phyloP scores from a whole-genome alignment of 2,329 filamentous ascomycete species.

The Penicillium sp. region DNA sequence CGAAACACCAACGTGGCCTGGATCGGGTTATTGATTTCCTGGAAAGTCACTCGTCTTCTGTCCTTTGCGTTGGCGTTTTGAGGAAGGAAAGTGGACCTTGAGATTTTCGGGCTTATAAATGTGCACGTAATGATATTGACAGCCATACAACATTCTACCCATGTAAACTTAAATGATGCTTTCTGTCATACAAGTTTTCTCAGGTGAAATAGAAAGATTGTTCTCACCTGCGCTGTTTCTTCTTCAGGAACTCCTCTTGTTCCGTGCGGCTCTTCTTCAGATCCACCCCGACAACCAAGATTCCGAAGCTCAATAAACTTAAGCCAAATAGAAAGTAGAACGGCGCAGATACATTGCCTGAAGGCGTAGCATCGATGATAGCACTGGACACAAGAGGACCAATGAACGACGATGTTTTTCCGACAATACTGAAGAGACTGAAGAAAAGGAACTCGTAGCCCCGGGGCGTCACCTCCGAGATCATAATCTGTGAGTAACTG shows the following conservation, averaged over 20 bases:
- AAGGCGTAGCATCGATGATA: not conserved
- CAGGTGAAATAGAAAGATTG: no score
- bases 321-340: not conserved
- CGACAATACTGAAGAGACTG: slow-evolving; percentile 65
- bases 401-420: slow-evolving; percentile 58
- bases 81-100: no score
- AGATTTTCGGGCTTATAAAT: no score
- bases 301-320: not conserved
- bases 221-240: not conserved
- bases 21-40: no score
- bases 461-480: slow-evolving; percentile 65
- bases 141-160: no score
- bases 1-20: no score
- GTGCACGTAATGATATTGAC: no score
- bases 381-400: not conserved
- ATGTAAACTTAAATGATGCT: no score
- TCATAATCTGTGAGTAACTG: slow-evolving; percentile 69
- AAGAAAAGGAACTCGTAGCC: slow-evolving; percentile 71
- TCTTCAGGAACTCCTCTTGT: not conserved
- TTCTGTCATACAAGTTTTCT: no score
- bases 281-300: not conserved
- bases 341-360: not conserved
- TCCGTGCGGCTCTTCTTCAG: not conserved
- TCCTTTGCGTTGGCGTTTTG: no score
- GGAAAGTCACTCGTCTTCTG: no score